Base-by-base conservation (phyloP, 2,329 filamentous ascomycete genomes). In the Huntiella savannae region DNA sequence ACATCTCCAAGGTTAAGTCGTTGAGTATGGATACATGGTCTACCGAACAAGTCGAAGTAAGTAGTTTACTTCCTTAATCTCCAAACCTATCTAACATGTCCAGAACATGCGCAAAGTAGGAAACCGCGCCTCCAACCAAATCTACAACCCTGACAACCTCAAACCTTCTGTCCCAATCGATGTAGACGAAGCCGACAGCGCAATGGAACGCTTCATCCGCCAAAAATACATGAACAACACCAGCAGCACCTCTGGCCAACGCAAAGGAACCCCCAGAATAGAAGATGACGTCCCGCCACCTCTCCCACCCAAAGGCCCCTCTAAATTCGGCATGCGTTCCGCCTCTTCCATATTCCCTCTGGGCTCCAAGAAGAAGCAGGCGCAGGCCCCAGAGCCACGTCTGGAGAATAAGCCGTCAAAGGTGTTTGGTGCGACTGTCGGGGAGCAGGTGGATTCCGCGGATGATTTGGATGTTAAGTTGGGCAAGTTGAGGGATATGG, bases 21-120 rank as follows among this genome's bases (percentile, higher is more conserved):
- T 64, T 98, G 65, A 96, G 82, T 62, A 96, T 98, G 87, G 91
- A 98, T 63, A 91, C 81, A 54, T 98, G 91, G 91, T 78, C 82
- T 42, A 79, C 80, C 57, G 91, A 96, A 51, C 91, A 98, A 65
- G 87, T 98, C 52, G 91, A 98, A 64, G 87, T 94, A 68, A 63
- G 74, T 63, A 45, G 19, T 11, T 13, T 11, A 12, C 33, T 28
- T 28, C 22, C 3, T 28, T 4, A 7, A 0, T 28, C 8, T 10
- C 22, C 6, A 32, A 47, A 38, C 37, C 28, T 3, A 28, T 8
- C 22, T 34, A 15, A 11, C 17, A 16, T 22, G 19, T 33, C 28
- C 55, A 95, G 84, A 88, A 80, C 57, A 98, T 98, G 91, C 91
- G 83, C 65, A 81, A 80, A 57, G 79, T 85, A 55, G 91, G 91